These are phyloP conservation scores for Azolla pinnata DNA, from an alignment of 75 land plant genomes.

Conservation along the genomic window DNA sequence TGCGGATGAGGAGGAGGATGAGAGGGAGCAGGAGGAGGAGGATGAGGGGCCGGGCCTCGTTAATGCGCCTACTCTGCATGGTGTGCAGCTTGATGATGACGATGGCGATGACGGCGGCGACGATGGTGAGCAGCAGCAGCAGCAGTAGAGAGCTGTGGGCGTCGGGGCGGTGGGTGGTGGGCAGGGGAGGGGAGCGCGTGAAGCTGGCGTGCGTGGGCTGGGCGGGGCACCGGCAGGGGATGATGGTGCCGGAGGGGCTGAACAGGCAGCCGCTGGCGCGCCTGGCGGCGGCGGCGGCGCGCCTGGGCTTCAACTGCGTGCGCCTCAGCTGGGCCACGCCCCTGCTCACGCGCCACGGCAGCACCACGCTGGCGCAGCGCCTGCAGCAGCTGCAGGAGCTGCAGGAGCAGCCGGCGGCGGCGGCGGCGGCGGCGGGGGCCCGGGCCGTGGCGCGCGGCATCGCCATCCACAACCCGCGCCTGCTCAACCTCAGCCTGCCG, in stretches of 20 bases:
- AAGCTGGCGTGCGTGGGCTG: constrained; percentile 85
- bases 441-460: background rate
- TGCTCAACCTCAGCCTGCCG: constrained; percentile 17
- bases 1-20: too few species aligned
- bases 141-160: too few species aligned
- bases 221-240: constrained; percentile 60
- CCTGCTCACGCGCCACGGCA: constrained; percentile 19
- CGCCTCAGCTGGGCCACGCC: constrained; percentile 44
- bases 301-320: constrained; percentile 54
- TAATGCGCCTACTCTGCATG: too few species aligned
- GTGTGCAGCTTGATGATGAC: too few species aligned
- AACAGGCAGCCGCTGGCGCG: constrained; percentile 13
- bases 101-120: too few species aligned
- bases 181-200: too few species aligned
- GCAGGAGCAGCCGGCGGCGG: too few species aligned
- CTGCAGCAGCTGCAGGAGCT: too few species aligned
- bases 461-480: constrained; percentile 25
- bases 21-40: too few species aligned
- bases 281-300: constrained; percentile 6
- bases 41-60: too few species aligned
- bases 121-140: too few species aligned
- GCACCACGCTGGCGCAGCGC: constrained; percentile 31
- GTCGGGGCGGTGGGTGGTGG: too few species aligned
- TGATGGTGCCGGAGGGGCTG: constrained; percentile 20
- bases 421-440: background rate